phyloP scores from a whole-genome alignment of 1,284 basidiomycete genomes.

The Abortiporus biennis region DNA sequence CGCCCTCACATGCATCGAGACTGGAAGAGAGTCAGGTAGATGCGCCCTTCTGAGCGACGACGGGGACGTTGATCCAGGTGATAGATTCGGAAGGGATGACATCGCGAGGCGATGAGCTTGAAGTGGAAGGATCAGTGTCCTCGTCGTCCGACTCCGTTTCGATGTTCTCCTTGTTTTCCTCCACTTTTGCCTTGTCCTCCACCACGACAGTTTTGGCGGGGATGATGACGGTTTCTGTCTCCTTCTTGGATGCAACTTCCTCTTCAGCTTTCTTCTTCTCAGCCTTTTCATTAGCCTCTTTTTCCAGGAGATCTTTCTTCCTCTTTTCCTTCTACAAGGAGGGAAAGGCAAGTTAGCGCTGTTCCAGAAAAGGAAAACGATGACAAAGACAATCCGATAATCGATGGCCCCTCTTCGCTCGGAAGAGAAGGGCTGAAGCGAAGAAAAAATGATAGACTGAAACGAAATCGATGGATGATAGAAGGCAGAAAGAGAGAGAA shows the following conservation, averaged over 20 bases:
- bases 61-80: too few relatives aligned
- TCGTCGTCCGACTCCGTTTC: background rate
- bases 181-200: background rate
- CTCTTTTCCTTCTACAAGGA: conserved; percentile 50
- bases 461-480: too few relatives aligned
- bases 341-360: too few relatives aligned
- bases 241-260: conserved; percentile 14
- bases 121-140: background rate
- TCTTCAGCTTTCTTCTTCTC: conserved; percentile 33
- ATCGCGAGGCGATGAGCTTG: background rate
- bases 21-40: too few relatives aligned
- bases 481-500: background rate
- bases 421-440: conserved; percentile 8
- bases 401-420: conserved; percentile 13
- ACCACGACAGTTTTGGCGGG: background rate
- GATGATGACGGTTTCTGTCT: conserved; percentile 8
- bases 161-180: too few relatives aligned
- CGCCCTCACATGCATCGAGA: too few relatives aligned
- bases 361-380: too few relatives aligned
- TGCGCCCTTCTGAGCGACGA: too few relatives aligned
- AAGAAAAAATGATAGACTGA: conserved; percentile 4
- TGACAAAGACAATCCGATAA: conserved; percentile 15
- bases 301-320: conserved; percentile 40
- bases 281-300: conserved; percentile 33
- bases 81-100: too few relatives aligned